These are phyloP conservation scores for Wilcoxina mikolae DNA, from an alignment of 495 filamentous ascomycete genomes.

Conservation along the genomic window DNA sequence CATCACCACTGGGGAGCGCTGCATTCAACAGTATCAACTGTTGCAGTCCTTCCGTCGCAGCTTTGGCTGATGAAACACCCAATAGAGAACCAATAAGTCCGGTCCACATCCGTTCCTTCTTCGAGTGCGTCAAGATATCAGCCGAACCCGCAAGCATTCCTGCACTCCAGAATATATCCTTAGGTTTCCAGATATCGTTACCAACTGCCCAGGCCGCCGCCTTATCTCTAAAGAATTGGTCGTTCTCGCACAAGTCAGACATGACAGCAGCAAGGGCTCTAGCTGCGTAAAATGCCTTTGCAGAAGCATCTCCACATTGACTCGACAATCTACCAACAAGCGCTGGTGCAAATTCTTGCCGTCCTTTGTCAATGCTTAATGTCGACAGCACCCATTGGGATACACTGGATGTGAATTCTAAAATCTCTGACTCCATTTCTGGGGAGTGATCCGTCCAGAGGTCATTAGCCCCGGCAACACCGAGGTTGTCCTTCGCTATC, in stretches of 20 bases:
- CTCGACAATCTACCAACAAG: neutral
- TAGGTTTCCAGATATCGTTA: constrained; percentile 15
- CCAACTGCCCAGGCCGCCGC: constrained; percentile 16
- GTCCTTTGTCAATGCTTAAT: neutral
- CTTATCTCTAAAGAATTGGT: constrained; percentile 3
- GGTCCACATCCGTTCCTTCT: constrained; percentile 36
- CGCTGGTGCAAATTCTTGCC: neutral
- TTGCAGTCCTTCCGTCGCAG: constrained; percentile 32
- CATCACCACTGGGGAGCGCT: constrained; percentile 37
- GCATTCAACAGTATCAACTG: constrained; percentile 46
- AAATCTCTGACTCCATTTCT: constrained; percentile 44
- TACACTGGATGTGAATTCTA: constrained; percentile 37
- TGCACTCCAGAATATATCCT: constrained; percentile 35
- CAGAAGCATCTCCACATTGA: constrained; percentile 2
- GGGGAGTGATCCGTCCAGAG: constrained; percentile 37
- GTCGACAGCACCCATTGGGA: neutral
- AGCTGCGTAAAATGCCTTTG: constrained; percentile 36
- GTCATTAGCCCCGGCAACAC: constrained; percentile 41
- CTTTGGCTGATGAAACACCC: constrained; percentile 28
- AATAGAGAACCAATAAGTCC: constrained; percentile 41
- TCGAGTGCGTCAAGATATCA: constrained; percentile 35
- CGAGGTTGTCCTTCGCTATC: constrained; percentile 49
- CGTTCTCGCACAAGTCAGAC: constrained; percentile 9
- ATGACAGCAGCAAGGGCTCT: constrained; percentile 30
- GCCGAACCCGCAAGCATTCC: constrained; percentile 40